Evolutionary conservation across 164 flowering plant species (phyloP).

Genomic region (Annona cherimola): DNA sequence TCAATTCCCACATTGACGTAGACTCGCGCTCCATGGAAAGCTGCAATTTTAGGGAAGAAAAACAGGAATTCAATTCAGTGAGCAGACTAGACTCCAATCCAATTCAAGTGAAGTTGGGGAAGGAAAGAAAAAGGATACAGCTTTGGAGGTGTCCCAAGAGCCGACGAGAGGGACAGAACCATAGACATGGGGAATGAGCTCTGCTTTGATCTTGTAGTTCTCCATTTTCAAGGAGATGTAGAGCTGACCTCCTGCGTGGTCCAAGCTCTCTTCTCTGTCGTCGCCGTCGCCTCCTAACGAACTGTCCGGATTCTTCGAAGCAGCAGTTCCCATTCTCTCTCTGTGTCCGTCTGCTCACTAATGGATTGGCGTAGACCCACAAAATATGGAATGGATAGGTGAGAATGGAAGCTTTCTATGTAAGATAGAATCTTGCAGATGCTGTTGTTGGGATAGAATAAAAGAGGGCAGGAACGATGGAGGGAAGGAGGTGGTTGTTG

Average conservation of each 20-base stretch:
- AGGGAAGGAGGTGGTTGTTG: background rate
- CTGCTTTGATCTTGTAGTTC: slow-evolving; percentile 54
- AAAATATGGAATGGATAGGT: background rate
- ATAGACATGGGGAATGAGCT: slow-evolving; percentile 79
- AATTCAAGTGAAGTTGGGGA: background rate
- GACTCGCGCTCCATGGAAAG: slow-evolving; percentile 88
- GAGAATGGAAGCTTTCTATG: background rate
- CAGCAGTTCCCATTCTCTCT: slow-evolving; percentile 57
- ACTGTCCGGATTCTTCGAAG: slow-evolving; percentile 60
- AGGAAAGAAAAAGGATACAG: slow-evolving; percentile 33
- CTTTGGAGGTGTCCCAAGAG: slow-evolving; percentile 89
- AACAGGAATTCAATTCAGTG: background rate
- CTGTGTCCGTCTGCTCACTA: background rate
- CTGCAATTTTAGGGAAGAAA: slow-evolving; percentile 19
- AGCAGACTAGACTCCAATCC: background rate
- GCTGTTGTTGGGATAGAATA: background rate
- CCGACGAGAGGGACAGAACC: slow-evolving; percentile 94
- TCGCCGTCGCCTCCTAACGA: slow-evolving; percentile 49
- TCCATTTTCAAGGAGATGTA: slow-evolving; percentile 90
- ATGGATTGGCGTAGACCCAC: background rate
- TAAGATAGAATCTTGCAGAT: background rate
- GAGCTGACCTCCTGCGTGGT: slow-evolving; percentile 75
- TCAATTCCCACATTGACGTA: slow-evolving; percentile 84
- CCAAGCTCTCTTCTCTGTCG: slow-evolving; percentile 34
- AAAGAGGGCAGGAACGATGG: background rate